Base-by-base conservation (phyloP, 2,329 filamentous ascomycete species). In the Aspergillus udagawae region DNA sequence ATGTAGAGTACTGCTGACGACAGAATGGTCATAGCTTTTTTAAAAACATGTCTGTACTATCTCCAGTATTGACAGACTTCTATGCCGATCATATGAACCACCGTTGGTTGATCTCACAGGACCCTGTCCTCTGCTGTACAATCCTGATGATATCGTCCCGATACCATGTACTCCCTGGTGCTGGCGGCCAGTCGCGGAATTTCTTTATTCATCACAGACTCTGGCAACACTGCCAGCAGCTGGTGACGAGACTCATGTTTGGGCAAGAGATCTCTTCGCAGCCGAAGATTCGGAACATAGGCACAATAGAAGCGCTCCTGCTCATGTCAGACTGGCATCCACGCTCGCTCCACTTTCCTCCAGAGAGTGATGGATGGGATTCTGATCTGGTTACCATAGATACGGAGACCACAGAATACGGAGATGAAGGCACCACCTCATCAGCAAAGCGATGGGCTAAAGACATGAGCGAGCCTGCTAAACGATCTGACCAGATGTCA, bases 401-500 rank as follows among this genome's bases (percentile, higher is more conserved):
- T 3, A 71, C 72, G 0, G 70, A 71, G 8, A 69, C 72, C 60
- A 45, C 68, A 58, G 49, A 73, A 63, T 53, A 63, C 17, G 42
- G 29, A 0, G 62, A 75, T 9, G 50, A 65, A n/a, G 71, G 62
- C 59, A 61, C 61, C 5, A 53, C 59, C 9, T 57, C 57, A 2
- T 69, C 72, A 5, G 64, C 74, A 3, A 78, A 73, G 54, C 67
- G 77, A 51, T 83, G 81, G 79, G 70, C 81, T 1, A 76, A 82
- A 49, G 81, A 83, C 60, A 81, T 84, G 38, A 79, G 83, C 44
- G 77, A 82, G 44, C 81, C 82, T 2, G 79, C 82, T 1, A 78
- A 79, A 57, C 72, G 80, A 55, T 84, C 80, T 0, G 82, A 84
- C 62, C 77, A 82, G 2, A 84, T 85, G 82, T 84, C 82, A 0